Conservation (phyloP, 1,284 basidiomycete species). For the Anthracocystis walkeri region DNA sequence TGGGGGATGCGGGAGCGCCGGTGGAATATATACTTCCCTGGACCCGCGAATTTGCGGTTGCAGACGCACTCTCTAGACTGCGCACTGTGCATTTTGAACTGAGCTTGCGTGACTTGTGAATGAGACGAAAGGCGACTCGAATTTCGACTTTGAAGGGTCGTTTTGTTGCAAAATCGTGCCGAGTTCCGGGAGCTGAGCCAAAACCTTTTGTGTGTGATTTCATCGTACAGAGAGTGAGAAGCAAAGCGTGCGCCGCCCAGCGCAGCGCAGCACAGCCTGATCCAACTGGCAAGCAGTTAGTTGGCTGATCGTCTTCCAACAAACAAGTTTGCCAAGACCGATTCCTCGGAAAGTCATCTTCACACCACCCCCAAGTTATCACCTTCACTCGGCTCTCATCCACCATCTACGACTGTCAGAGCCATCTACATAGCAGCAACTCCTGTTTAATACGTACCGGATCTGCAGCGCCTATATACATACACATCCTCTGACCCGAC, state of each 20-base stretch:
- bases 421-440: too few species aligned
- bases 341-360: neutral
- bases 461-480: neutral
- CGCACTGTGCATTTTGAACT: neutral
- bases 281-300: neutral
- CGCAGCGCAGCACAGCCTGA: constrained; percentile 17
- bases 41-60: constrained; percentile 6
- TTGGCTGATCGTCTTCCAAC: neutral
- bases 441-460: too few species aligned
- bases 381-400: neutral
- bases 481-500: neutral
- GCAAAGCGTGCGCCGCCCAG: constrained; percentile 1
- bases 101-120: too few species aligned
- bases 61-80: constrained; percentile 5
- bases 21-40: constrained; percentile 39
- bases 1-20: constrained; percentile 18
- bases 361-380: neutral
- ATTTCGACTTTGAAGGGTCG: constrained; percentile 45
- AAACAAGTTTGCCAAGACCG: constrained; percentile 14
- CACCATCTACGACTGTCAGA: too few species aligned
- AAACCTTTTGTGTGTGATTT: constrained; percentile 21
- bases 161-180: neutral
- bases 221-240: constrained; percentile 25
- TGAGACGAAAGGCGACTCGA: neutral
- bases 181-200: constrained; percentile 22